phyloP scores from a whole-genome alignment of 495 filamentous ascomycete genomes.

The Thozetella sp. region DNA sequence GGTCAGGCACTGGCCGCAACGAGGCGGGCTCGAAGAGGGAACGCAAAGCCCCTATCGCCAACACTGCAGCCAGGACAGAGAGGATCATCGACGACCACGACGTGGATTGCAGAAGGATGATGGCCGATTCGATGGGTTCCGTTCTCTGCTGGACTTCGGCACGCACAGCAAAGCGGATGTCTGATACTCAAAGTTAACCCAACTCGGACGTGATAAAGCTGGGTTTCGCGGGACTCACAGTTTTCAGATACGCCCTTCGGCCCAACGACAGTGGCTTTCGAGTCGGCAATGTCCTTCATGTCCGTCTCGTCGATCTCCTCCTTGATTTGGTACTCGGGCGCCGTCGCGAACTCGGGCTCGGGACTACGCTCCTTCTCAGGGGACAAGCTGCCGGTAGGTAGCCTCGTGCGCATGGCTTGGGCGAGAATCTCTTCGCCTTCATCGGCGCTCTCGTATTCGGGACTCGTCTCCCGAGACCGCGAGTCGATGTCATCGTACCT shows the following conservation, averaged over 20 bases:
- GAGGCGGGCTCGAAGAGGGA: conserved; percentile 67
- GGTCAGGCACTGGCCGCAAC: conserved; percentile 74
- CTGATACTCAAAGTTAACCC: conserved; percentile 47
- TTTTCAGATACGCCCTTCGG: conserved; percentile 27
- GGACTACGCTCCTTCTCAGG: conserved; percentile 53
- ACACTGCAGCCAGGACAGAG: conserved; percentile 52
- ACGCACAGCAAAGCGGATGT: conserved; percentile 82
- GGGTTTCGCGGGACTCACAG: conserved; percentile 36
- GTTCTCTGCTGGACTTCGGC: conserved; percentile 87
- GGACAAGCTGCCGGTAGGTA: conserved; percentile 51
- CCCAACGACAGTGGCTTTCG: background rate
- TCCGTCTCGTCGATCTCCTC: conserved; percentile 25
- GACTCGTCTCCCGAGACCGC: conserved; percentile 23
- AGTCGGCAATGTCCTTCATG: conserved; percentile 7
- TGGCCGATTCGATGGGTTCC: conserved; percentile 78
- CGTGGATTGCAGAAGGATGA: conserved; percentile 65
- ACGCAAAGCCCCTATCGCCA: conserved; percentile 63
- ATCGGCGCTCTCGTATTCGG: conserved; percentile 32
- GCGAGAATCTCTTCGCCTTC: conserved; percentile 42
- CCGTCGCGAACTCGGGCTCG: conserved; percentile 36
- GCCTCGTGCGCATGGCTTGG: conserved; percentile 48
- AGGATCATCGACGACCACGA: conserved; percentile 67
- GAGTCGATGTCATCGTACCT: conserved; percentile 5
- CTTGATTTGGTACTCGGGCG: conserved; percentile 30
- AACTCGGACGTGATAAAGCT: conserved; percentile 24